phyloP scores from a whole-genome alignment of 2,329 filamentous ascomycete species.

The Colletotrichum liriopes region DNA sequence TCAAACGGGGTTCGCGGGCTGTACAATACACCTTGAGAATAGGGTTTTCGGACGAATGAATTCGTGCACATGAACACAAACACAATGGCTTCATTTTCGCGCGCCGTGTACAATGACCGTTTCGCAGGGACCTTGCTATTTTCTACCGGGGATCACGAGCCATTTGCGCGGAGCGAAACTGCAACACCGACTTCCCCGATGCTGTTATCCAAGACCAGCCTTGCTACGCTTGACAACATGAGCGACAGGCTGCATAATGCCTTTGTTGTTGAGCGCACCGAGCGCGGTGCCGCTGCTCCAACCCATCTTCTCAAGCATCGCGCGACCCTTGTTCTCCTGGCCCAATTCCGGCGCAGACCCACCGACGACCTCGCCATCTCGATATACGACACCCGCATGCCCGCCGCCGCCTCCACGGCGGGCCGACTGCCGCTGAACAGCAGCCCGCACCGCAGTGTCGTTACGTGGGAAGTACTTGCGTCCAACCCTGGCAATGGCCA shows the following conservation, averaged over 20 bases:
- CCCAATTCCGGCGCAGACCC: conserved; percentile 88
- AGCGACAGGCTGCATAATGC: conserved; percentile 87
- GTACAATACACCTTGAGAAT: conserved; percentile 80
- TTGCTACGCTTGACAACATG: conserved; percentile 91
- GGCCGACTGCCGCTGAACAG: conserved; percentile 31
- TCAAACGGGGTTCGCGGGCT: conserved; percentile 79
- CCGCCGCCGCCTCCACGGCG: conserved; percentile 41
- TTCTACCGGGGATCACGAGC: too few species aligned
- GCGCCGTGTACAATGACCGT: neutral
- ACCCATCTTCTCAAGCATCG: conserved; percentile 97
- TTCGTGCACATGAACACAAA: conserved; percentile 70
- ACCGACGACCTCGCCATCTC: conserved; percentile 91
- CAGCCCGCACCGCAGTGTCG: conserved; percentile 52
- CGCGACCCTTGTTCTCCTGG: conserved; percentile 84
- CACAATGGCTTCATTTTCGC: neutral
- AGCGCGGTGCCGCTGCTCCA: conserved; percentile 91
- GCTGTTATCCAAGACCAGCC: conserved; percentile 79
- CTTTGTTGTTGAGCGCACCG: conserved; percentile 86
- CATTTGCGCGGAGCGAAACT: too few species aligned
- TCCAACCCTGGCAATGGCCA: conserved; percentile 61
- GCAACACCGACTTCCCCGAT: neutral
- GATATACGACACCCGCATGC: conserved; percentile 70
- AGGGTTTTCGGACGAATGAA: conserved; percentile 74
- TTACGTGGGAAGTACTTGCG: conserved; percentile 71
- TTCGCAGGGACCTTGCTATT: too few species aligned